These are phyloP conservation scores for Pythium dissimile DNA, from an alignment of 352 stramenopile genomes.

Conservation along the genomic window DNA sequence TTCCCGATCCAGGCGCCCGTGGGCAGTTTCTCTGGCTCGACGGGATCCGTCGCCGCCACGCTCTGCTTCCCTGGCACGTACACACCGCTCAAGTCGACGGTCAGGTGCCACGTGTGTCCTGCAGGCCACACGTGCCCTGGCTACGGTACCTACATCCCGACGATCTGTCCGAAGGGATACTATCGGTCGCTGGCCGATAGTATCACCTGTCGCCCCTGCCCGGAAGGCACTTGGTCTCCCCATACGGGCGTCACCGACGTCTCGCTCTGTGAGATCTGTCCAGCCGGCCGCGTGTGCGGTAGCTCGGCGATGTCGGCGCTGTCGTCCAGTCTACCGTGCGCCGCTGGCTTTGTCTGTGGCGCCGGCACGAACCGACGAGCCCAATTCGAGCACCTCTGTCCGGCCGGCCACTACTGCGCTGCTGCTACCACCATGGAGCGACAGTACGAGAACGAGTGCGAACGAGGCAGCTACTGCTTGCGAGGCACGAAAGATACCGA, in stretches of 20 bases:
- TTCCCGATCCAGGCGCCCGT: constrained; percentile 89
- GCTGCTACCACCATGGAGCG: constrained; percentile 73
- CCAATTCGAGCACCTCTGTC: constrained; percentile 93
- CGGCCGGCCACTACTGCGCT: constrained; percentile 89
- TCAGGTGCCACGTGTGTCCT: constrained; percentile 90
- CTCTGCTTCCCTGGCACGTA: constrained; percentile 97
- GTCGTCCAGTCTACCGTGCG: constrained; percentile 81
- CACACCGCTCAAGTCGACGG: constrained; percentile 87
- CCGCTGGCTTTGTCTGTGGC: constrained; percentile 93
- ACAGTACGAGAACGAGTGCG: constrained; percentile 88
- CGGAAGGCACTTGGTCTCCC: constrained; percentile 93
- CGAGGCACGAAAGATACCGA: constrained; percentile 88
- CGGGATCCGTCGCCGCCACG: constrained; percentile 89
- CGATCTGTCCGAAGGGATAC: constrained; percentile 90
- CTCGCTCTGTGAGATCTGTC: constrained; percentile 94
- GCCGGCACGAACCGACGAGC: constrained; percentile 86
- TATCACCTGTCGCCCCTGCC: constrained; percentile 93
- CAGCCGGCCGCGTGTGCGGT: constrained; percentile 92
- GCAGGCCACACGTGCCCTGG: constrained; percentile 91
- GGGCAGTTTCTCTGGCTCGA: constrained; percentile 87
- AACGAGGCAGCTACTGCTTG: constrained; percentile 86
- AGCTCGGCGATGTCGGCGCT: constrained; percentile 86
- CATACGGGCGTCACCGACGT: constrained; percentile 92
- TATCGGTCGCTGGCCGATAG: constrained; percentile 95
- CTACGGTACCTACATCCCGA: constrained; percentile 96